Evolutionary conservation across 1,284 basidiomycete species (phyloP), one percentile per base, ranked within the genome.

Genomic region (Austropuccinia psidii): DNA sequence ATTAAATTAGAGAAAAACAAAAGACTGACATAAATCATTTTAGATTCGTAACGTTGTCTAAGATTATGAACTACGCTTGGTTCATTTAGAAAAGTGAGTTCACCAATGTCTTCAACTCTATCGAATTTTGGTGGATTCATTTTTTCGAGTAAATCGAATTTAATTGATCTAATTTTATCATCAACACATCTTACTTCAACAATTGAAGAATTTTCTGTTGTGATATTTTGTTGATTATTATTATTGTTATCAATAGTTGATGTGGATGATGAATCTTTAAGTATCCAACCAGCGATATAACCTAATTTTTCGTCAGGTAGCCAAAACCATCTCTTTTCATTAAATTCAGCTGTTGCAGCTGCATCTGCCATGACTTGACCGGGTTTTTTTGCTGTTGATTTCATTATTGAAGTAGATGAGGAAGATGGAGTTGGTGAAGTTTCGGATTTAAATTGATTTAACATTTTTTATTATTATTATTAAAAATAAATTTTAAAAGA

Each of bases 41-140:
- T 91, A 60, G 90, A 90, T 68, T 90, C 90, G 82, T 95, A 98
- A 80, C 96, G 86, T 77, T 93, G 83, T 75, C 93, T 86, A 39
- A 98, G 86, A 82, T 98, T 98, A 81, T 98, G 93, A 29, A 98
- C 94, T 35, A 99, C 96, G 78, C 92, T 94, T 11, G 96, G 94
- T 85, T 99, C 96, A 81, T 98, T 98, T 75, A 98, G 84, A 82
- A 94, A 97, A 0, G 96, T 98, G 76, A 99, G 85, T 82, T 98
- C 94, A 55, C 96, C 96, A 78, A 98, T 98, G 82, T 99, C 96
- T 77, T 95, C 93, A 2, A 93, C 94, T 58, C 92, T 87, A 82
- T 98, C 94, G 81, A 98, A 98, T 83, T 97, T 96, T 54, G 95
- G 95, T 15, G 95, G 96, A 79, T 98, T 98, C 79, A 82, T 80